Evolutionary conservation across 306 rosid species (phyloP), one percentile per base, ranked within the genome.

Genomic region (Inga leiocalycina): DNA sequence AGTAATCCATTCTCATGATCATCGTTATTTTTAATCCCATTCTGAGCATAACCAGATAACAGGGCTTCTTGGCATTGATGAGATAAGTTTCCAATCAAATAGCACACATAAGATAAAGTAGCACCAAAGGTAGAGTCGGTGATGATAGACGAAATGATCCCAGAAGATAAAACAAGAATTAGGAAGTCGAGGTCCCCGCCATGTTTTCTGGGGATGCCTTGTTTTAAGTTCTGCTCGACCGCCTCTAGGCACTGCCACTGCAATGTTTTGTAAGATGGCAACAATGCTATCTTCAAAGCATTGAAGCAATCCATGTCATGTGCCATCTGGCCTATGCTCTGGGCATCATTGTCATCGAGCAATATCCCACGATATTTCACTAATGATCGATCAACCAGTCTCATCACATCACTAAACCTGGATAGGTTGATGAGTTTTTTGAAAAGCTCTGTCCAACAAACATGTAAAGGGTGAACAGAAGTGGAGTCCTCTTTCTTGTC

Each of bases 401-500:
- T 88, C 57, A 89, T 81, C 59, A 96, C 87, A 80, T 91, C 94
- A 82, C 76, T 89, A 64, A 85, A 87, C 78, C 92, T 90, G 35
- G 97, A 87, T 45, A 81, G 79, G 34, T 52, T 80, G 66, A 86
- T n/a, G 6, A 97, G 87, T 85, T 91, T 97, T 79, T 80, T 86
- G 79, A 92, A 90, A 79, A 91, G 78, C 85, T 90, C 97, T 44
- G 87, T 78, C 97, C 98, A 94, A 85, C 97, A 97, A 22, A 83
- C 78, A 83, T 97, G 99, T 75, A 97, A 78, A 84, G 97, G 97
- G 88, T 94, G 93, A 80, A 90, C 80, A 59, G 87, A 76, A 77
- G 74, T 30, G 51, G 86, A 41, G 41, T 57, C 87, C 71, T 67
- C 86, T 0, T 49, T 79, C 74, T 77, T 89, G 79, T 89, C 91